phyloP scores from a whole-genome alignment of 2,329 filamentous ascomycete genomes.

The Neofusicoccum sp. region DNA sequence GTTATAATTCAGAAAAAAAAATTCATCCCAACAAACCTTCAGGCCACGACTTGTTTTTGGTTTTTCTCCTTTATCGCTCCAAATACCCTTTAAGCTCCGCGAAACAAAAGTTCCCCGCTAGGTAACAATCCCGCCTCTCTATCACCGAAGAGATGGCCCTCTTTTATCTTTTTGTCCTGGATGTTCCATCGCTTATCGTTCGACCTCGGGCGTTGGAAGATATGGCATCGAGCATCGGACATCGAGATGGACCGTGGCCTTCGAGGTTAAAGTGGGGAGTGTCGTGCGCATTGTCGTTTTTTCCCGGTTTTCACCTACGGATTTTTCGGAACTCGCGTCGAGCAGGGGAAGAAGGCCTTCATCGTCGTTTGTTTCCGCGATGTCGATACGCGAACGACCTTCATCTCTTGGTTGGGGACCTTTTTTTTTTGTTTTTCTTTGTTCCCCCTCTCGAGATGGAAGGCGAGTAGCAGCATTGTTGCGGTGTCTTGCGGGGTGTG shows the following conservation, averaged over 20 bases:
- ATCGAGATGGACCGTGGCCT: slow-evolving; percentile 14
- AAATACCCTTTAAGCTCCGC: not conserved
- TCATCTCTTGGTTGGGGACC: too few species aligned
- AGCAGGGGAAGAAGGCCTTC: not conserved
- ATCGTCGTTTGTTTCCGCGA: too few species aligned
- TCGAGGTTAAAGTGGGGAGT: slow-evolving; percentile 40
- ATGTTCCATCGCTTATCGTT: not conserved
- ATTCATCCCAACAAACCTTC: slow-evolving; percentile 4
- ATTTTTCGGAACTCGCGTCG: not conserved
- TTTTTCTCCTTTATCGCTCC: not conserved
- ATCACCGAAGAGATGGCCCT: slow-evolving; percentile 26
- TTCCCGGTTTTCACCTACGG: not conserved
- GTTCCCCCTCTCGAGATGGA: not conserved
- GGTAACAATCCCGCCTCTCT: not conserved
- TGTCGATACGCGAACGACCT: too few species aligned
- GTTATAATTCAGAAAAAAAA: slow-evolving; percentile 11
- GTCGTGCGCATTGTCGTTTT: not conserved
- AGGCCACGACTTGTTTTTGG: slow-evolving; percentile 8
- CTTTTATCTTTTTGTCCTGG: not conserved
- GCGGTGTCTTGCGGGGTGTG: not conserved
- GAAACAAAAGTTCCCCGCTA: slow-evolving; percentile 4
- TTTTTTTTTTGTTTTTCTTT: too few species aligned
- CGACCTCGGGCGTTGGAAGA: not conserved
- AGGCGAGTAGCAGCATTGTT: not conserved
- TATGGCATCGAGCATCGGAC: not conserved